Evolutionary conservation across 1,284 basidiomycete genomes (phyloP).

Genomic region (Naganishia cerealis): DNA sequence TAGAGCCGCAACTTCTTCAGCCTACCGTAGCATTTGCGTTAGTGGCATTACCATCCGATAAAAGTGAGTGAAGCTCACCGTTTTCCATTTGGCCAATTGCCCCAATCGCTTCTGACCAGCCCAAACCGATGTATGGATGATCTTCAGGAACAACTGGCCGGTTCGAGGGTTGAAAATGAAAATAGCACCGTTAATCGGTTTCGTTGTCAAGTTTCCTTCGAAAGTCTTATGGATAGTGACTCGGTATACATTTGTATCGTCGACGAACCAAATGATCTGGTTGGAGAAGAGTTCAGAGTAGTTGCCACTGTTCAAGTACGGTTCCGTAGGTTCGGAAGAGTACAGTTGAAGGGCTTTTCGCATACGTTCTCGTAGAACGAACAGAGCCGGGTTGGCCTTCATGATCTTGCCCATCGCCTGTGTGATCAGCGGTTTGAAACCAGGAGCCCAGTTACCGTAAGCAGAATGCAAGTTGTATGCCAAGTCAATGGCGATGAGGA

Average conservation of each 20-base stretch:
- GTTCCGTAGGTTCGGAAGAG: conserved; percentile 98
- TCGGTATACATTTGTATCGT: conserved; percentile 99
- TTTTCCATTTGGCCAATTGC: conserved; percentile 98
- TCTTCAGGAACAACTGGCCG: conserved; percentile 96
- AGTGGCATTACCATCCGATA: neutral
- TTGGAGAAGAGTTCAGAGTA: conserved; percentile 97
- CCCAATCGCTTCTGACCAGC: conserved; percentile 99
- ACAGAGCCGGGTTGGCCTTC: conserved; percentile 78
- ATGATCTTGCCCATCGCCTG: conserved; percentile 99
- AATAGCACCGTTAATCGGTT: conserved; percentile 99
- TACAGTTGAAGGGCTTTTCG: conserved; percentile 97
- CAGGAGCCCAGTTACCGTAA: conserved; percentile 99
- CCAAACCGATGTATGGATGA: conserved; percentile 99
- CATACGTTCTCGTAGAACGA: conserved; percentile 96
- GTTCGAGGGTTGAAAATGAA: conserved; percentile 99
- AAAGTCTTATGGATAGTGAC: conserved; percentile 99
- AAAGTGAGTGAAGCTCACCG: conserved; percentile 3
- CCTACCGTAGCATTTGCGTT: conserved; percentile 46
- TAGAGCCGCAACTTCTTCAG: conserved; percentile 97
- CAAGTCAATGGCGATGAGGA: conserved; percentile 94
- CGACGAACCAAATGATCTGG: conserved; percentile 99
- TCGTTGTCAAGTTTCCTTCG: conserved; percentile 98
- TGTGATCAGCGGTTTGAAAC: conserved; percentile 94
- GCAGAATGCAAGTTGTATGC: conserved; percentile 99
- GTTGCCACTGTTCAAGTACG: conserved; percentile 88